phyloP scores from a whole-genome alignment of 805 yeast species.

The Teunomyces barrocoloradensis region DNA sequence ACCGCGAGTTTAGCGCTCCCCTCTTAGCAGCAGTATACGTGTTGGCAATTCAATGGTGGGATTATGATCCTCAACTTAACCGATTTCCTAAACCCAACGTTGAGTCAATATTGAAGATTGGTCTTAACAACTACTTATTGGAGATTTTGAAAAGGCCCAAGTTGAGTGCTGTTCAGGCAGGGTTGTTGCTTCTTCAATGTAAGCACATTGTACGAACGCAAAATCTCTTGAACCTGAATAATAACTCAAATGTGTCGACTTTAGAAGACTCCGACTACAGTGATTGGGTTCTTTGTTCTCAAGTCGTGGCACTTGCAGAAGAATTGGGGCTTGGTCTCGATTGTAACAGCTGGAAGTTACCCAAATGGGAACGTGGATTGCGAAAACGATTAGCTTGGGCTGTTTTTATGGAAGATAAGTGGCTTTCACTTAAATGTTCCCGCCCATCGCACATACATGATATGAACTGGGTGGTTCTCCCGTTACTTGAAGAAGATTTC shows the following conservation, averaged over 20 bases:
- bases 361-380: constrained; percentile 92
- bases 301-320: constrained; percentile 83
- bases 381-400: constrained; percentile 95
- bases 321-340: constrained; percentile 90
- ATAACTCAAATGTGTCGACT: background rate
- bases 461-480: constrained; percentile 75
- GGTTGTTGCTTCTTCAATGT: constrained; percentile 71
- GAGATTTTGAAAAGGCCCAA: constrained; percentile 85
- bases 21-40: constrained; percentile 86
- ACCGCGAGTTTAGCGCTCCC: constrained; percentile 89
- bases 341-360: constrained; percentile 87
- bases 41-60: constrained; percentile 94
- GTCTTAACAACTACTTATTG: constrained; percentile 66
- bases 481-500: constrained; percentile 71
- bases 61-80: constrained; percentile 72
- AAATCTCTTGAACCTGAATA: constrained; percentile 8
- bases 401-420: constrained; percentile 85
- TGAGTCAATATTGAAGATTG: constrained; percentile 42
- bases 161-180: constrained; percentile 89
- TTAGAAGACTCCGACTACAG: constrained; percentile 45
- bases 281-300: constrained; percentile 84
- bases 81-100: constrained; percentile 79
- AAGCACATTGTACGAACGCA: constrained; percentile 21
- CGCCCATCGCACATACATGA: constrained; percentile 80
- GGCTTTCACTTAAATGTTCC: constrained; percentile 80